Percentiles rank a stretch among this genome's conserved stretches.
Evolutionary conservation across 306 rosid species (phyloP).

Genomic region (Sphenostylis stenocarpa): DNA sequence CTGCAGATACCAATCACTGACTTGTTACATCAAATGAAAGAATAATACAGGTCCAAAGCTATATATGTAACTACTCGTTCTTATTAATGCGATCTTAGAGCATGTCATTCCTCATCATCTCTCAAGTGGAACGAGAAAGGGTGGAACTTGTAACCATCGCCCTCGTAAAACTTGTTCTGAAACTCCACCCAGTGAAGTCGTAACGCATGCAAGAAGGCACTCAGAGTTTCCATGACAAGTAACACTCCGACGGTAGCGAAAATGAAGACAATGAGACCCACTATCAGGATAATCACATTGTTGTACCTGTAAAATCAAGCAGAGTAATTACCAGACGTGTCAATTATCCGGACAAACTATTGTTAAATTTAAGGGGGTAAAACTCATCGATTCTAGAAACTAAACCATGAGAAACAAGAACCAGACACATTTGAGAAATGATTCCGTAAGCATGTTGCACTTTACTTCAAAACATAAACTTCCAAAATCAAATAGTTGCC

Average conservation of each 20-base stretch:
- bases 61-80: conserved; percentile 45
- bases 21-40: conserved; percentile 58
- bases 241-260: conserved; percentile 91
- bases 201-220: conserved; percentile 94
- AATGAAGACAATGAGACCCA: conserved; percentile 72
- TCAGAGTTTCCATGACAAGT: conserved; percentile 92
- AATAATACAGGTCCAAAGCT: conserved; percentile 52
- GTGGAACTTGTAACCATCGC: conserved; percentile 77
- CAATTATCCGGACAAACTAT: neutral
- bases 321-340: conserved; percentile 1
- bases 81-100: conserved; percentile 16
- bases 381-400: neutral
- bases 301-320: conserved; percentile 65
- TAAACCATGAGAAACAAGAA: neutral
- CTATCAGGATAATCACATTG: conserved; percentile 66
- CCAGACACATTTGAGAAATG: neutral
- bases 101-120: conserved; percentile 65
- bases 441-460: neutral
- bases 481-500: neutral
- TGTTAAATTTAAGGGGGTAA: neutral
- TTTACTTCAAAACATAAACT: neutral
- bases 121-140: conserved; percentile 69
- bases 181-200: conserved; percentile 99
- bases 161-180: conserved; percentile 96
- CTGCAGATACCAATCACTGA: conserved; percentile 37